Conservation (phyloP, 495 filamentous ascomycete genomes). For the Aspergillus asperescens region DNA sequence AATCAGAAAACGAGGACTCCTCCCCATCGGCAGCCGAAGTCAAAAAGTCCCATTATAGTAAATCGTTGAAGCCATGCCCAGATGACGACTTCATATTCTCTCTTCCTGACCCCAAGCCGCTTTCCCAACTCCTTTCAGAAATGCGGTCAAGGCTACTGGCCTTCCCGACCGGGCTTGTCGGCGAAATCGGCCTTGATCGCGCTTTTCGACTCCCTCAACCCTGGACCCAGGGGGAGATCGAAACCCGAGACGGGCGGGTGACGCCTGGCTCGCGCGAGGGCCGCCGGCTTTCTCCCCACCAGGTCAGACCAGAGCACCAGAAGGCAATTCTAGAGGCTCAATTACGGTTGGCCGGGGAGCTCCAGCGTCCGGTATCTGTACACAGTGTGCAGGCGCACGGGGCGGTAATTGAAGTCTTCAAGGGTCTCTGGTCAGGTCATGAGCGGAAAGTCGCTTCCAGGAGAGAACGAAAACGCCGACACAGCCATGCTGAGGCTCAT, state of each 20-base stretch:
- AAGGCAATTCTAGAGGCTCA: constrained; percentile 69
- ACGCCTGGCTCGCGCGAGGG: constrained; percentile 85
- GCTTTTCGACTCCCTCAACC: constrained; percentile 73
- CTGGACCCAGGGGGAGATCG: constrained; percentile 50
- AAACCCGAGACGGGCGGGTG: constrained; percentile 46
- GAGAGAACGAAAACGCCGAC: constrained; percentile 48
- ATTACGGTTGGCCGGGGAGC: constrained; percentile 75
- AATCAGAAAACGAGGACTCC: background rate
- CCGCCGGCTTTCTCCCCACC: constrained; percentile 62
- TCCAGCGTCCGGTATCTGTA: constrained; percentile 74
- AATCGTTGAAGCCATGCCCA: constrained; percentile 54
- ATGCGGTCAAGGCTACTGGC: constrained; percentile 56
- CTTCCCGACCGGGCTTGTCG: constrained; percentile 68
- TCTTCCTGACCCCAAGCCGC: constrained; percentile 64
- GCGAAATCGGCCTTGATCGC: constrained; percentile 85
- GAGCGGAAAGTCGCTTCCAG: constrained; percentile 65
- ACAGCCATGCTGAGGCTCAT: constrained; percentile 31
- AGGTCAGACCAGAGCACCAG: constrained; percentile 76
- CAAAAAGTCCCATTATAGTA: constrained; percentile 63
- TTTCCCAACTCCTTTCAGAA: constrained; percentile 61
- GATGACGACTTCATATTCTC: constrained; percentile 59
- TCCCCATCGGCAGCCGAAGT: constrained; percentile 23
- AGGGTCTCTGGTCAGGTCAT: constrained; percentile 74
- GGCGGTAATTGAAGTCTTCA: constrained; percentile 66
- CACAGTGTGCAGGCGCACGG: constrained; percentile 94